A percentile compares a stretch with the other conserved stretches of the same genome.
These are phyloP conservation scores for Crassisporium funariophilum DNA, from an alignment of 768 basidiomycete species.

Conservation along the genomic window DNA sequence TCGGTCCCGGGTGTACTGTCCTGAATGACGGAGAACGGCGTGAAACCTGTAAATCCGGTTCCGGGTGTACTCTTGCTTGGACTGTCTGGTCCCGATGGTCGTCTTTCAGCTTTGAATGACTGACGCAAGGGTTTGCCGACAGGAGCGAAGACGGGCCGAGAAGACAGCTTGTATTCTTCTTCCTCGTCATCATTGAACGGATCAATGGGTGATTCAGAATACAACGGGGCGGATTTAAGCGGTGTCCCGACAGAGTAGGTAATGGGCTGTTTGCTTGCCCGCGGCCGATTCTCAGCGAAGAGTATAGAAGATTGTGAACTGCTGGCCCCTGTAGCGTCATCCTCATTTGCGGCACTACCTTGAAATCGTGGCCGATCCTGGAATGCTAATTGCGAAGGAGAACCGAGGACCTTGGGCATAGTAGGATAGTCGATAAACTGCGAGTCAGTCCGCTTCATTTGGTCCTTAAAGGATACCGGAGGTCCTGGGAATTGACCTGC, in stretches of 20 bases:
- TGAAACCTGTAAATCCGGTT: not conserved
- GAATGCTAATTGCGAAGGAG: constrained; percentile 19
- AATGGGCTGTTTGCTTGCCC: not conserved
- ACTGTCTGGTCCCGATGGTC: not conserved
- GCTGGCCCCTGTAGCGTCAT: constrained; percentile 1
- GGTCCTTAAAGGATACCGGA: constrained; percentile 36
- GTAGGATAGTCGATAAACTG: constrained; percentile 3
- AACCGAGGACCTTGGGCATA: constrained; percentile 14
- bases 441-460: not conserved
- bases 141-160: not conserved
- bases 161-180: not conserved
- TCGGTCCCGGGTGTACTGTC: constrained; percentile 4
- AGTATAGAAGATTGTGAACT: constrained; percentile 1
- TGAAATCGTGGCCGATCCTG: not conserved
- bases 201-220: constrained; percentile 10
- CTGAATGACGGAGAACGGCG: not conserved
- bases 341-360: not conserved
- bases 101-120: not conserved
- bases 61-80: not conserved
- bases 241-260: not conserved
- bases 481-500: constrained; percentile 56
- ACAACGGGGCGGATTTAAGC: not conserved
- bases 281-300: constrained; percentile 3
- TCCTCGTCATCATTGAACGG: constrained; percentile 7
- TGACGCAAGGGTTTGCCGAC: constrained; percentile 4